Conservation (phyloP, 176 grass and related monocot species). For the Ensete ventricosum region DNA sequence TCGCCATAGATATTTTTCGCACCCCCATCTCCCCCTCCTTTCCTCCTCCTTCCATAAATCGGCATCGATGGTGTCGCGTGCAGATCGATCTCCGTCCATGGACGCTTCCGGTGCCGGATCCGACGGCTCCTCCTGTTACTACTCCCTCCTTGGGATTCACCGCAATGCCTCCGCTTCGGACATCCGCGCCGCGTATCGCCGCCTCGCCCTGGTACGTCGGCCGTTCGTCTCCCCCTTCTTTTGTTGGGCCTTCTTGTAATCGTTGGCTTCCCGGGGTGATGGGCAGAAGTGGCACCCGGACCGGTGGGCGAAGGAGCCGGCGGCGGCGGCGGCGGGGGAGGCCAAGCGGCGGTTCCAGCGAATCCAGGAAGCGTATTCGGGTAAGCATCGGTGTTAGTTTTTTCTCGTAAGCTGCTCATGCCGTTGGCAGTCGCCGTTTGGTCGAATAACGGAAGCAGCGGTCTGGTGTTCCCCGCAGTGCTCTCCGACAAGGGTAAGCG, state of each 20-base stretch:
- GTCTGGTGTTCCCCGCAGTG: slow-evolving; percentile 38
- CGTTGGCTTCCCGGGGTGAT: slow-evolving; percentile 1
- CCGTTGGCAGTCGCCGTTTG: too few species aligned
- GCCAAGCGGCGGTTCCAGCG: slow-evolving; percentile 90
- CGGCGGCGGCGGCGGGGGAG: slow-evolving; percentile 33
- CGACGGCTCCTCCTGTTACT: slow-evolving; percentile 67
- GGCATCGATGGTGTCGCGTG: neutral
- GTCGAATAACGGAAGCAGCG: slow-evolving; percentile 5
- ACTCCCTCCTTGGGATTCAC: slow-evolving; percentile 64
- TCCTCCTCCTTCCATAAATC: neutral
- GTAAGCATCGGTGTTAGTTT: slow-evolving; percentile 29
- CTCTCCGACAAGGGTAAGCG: slow-evolving; percentile 85
- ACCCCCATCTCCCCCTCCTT: too few species aligned
- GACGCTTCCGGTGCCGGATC: slow-evolving; percentile 56
- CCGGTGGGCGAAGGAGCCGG: slow-evolving; percentile 68
- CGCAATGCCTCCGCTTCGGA: slow-evolving; percentile 68
- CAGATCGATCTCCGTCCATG: slow-evolving; percentile 25
- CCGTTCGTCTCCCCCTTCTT: neutral
- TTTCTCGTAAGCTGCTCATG: neutral
- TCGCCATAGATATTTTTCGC: neutral
- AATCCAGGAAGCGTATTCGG: slow-evolving; percentile 98
- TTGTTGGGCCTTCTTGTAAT: neutral
- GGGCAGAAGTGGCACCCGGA: slow-evolving; percentile 93
- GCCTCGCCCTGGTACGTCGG: slow-evolving; percentile 68
- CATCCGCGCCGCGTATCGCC: slow-evolving; percentile 77